Evolutionary conservation across 2,329 filamentous ascomycete genomes (phyloP), one percentile per base, ranked within the genome.

Genomic region (Colletotrichum sublineola): DNA sequence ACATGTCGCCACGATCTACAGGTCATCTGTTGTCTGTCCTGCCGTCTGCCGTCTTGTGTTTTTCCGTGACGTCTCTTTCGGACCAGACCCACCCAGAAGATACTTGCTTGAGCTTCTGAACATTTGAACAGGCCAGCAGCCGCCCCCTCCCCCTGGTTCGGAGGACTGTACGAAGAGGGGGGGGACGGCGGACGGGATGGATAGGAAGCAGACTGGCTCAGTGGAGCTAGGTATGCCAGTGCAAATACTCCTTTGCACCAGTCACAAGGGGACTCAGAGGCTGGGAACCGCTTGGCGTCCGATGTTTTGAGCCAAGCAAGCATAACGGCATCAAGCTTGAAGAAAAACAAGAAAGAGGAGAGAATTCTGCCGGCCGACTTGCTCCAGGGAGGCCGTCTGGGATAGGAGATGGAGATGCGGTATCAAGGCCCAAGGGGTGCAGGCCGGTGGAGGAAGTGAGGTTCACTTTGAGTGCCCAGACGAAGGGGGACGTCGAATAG

Each of bases 401-500:
- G 18, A 24, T 55, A 50, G 48, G 69, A 72, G 55, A 70, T 65
- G 48, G 69, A 72, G 55, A 70, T 65, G 61, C 60, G 24, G 55
- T 36, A 71, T 42, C 60, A 67, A 65, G 66, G 70, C 66, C 66
- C 18, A n/a, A 3, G 69, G 70, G 60, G 70, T 48, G n/a, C 48
- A 65, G 29, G 53, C 31, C 20, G 36, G 70, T 70, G 66, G 70
- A 70, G 46, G 70, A 73, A 48, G 42, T 65, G 70, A 73, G 66
- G 70, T 73, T 69, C 70, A 73, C 60, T 73, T 73, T 70, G 66
- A 73, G 66, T 73, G 66, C 70, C 70, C 60, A 69, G 61, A 60
- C 64, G 60, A 65, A 69, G 60, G 70, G 69, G 70, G 40, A 60
- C 40, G 68, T 63, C 58, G 64, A 40, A 68, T 36, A 60, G 61